Conservation (phyloP, 495 filamentous ascomycete species). For the Hypoxylon subgilvum region DNA sequence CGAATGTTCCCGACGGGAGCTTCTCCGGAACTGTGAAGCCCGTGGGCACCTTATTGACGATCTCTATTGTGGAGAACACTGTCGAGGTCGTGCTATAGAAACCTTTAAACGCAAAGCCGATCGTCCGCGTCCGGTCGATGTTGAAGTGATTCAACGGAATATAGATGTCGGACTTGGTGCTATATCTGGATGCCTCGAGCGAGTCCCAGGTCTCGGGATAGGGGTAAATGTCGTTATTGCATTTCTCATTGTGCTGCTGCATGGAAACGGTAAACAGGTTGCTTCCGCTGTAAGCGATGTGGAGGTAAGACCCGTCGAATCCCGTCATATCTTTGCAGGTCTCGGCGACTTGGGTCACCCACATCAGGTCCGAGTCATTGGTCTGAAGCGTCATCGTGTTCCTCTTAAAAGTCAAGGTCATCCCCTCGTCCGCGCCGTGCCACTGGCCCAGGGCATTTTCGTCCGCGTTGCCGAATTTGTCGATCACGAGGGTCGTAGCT, state of each 20-base stretch:
- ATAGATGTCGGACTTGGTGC: conserved; percentile 67
- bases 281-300: conserved; percentile 71
- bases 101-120: conserved; percentile 72
- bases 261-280: conserved; percentile 71
- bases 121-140: conserved; percentile 62
- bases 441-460: conserved; percentile 71
- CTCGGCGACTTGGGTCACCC: conserved; percentile 67
- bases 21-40: conserved; percentile 63
- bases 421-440: conserved; percentile 71
- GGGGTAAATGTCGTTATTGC: conserved; percentile 63
- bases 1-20: conserved; percentile 64
- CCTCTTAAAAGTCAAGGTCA: conserved; percentile 57
- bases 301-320: conserved; percentile 68
- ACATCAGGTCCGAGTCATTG: conserved; percentile 71
- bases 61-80: conserved; percentile 65
- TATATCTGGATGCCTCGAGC: conserved; percentile 71
- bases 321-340: conserved; percentile 65
- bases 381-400: conserved; percentile 64
- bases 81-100: conserved; percentile 66
- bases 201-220: conserved; percentile 78
- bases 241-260: conserved; percentile 73
- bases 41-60: conserved; percentile 61
- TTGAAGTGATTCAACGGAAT: conserved; percentile 77
- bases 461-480: conserved; percentile 63
- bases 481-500: conserved; percentile 66